Base-by-base conservation (phyloP, 768 basidiomycete species). In the Boletellus sp. region DNA sequence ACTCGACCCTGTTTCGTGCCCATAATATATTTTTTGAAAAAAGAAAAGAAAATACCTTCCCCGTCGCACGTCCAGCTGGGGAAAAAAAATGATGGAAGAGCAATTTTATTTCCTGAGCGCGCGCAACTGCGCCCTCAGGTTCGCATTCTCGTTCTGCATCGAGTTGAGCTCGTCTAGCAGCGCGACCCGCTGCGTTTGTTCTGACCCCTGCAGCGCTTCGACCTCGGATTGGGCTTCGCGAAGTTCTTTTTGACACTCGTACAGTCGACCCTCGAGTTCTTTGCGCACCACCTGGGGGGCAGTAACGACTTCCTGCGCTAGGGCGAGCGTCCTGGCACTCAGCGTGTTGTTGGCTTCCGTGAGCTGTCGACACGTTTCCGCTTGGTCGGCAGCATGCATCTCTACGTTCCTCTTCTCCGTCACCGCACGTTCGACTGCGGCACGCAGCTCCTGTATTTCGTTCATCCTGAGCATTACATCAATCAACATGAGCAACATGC, bases 101-200 rank as follows among this genome's bases (percentile, higher is more conserved):
- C 2, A 16, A 34, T 19, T 17, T 55, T 22, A 67, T 39, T 52
- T 62, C 47, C 80, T 85, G 54, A 74, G 65, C 20, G 76, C 76
- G 45, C 89, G 77, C 57, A 93, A 59, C 66, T 92, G 90, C 28
- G 82, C 79, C 38, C 86, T 77, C 52, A 93, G 63, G 34, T 66
- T 80, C 35, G 72, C 75, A 60, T 93, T 92, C 70, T 92, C 89
- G 48, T 78, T 84, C 71, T 92, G 89, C 70, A 86, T 77, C 45
- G 78, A 74, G 64, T 90, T 93, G 59, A 95, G 76, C 72, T 95
- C 92, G 61, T 96, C 93, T 37, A 99, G 74, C 47, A 99, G 64
- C 28, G 86, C 85, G 48, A 91, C 82, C 55, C 86, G 76, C 71
- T 94, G 93, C 9, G 75, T 78, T 70, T 92, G 87, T 61, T 94